These are phyloP conservation scores for Vitis hybrid DNA, from an alignment of 177 flowering plant species.

Conservation along the genomic window DNA sequence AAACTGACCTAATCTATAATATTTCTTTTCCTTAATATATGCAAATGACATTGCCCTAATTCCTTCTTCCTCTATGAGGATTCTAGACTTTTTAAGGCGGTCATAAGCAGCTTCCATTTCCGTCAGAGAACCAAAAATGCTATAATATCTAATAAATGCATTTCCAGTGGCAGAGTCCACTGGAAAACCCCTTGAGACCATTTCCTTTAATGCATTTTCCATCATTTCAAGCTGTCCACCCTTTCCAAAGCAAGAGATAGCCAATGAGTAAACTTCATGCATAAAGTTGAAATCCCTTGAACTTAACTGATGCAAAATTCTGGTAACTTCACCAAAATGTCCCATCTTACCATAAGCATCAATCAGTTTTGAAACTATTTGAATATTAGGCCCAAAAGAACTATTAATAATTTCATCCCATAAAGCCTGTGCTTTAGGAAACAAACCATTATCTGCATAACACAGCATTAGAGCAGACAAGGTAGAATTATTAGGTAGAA, in stretches of 20 bases:
- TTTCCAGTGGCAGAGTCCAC: conserved; percentile 68
- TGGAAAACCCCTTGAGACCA: conserved; percentile 56
- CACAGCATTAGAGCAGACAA: conserved; percentile 54
- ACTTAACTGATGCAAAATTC: conserved; percentile 43
- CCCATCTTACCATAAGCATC: conserved; percentile 52
- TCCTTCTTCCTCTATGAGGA: conserved; percentile 66
- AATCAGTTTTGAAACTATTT: conserved; percentile 47
- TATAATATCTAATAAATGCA: conserved; percentile 58
- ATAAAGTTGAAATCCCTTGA: conserved; percentile 32
- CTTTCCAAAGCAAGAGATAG: conserved; percentile 69
- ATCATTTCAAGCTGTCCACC: conserved; percentile 64
- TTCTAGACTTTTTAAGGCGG: conserved; percentile 60
- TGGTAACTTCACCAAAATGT: conserved; percentile 38
- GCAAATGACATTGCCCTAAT: conserved; percentile 72
- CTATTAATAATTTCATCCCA: conserved; percentile 69
- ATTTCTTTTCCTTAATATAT: conserved; percentile 59
- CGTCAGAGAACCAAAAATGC: conserved; percentile 55
- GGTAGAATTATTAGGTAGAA: conserved; percentile 27
- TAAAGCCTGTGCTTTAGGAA: conserved; percentile 38
- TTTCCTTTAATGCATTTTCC: conserved; percentile 59
- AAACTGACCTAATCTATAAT: conserved; percentile 70
- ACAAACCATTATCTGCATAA: conserved; percentile 56
- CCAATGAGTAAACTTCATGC: conserved; percentile 43
- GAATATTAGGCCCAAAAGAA: conserved; percentile 45
- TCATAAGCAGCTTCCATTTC: conserved; percentile 77